Base-by-base conservation (phyloP, 2,329 filamentous ascomycete species). In the Pleomassaria siparia region DNA sequence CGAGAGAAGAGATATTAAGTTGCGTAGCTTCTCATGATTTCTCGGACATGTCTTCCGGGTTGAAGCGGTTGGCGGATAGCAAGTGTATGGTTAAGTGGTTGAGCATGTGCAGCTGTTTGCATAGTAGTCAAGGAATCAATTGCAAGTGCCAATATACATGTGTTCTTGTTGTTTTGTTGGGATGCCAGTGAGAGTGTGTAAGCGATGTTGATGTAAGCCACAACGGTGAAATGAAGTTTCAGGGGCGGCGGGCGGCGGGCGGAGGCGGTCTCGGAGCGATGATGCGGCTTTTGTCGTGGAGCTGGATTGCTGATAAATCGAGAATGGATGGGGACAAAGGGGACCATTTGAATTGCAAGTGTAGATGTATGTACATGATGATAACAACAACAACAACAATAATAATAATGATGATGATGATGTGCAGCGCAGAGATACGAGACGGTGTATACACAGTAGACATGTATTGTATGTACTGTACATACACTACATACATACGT, bases 291-390 rank as follows among this genome's bases (percentile, higher is more conserved):
- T 37, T 37, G 35, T 21, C 35, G 18, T 15, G 9, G 29, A 9
- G 9, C 13, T 10, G 11, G 22, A n/a, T 22, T 24, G 40, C 40
- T 42, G 40, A 42, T 26, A 42, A 42, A 42, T 42, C 26, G 6
- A 40, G 35, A 32, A 20, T 32, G 16, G 40, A 11, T 26, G 40
- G 28, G 40, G 40, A 42, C 6, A 22, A n/a, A 18, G n/a, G n/a
- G n/a, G n/a, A n/a, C n/a, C n/a, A n/a, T n/a, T n/a, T n/a, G n/a
- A n/a, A n/a, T n/a, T n/a, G n/a, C n/a, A n/a, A n/a, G n/a, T n/a
- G n/a, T n/a, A n/a, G n/a, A n/a, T n/a, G n/a, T n/a, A n/a, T n/a
- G n/a, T n/a, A n/a, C n/a, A n/a, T n/a, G n/a, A n/a, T n/a, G n/a
- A n/a, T n/a, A n/a, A n/a, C n/a, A n/a, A n/a, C n/a, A n/a, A n/a